Evolutionary conservation across 73 alveolate genomes (phyloP), one percentile per base, ranked within the genome.

Genomic region (Blepharisma stoltei): DNA sequence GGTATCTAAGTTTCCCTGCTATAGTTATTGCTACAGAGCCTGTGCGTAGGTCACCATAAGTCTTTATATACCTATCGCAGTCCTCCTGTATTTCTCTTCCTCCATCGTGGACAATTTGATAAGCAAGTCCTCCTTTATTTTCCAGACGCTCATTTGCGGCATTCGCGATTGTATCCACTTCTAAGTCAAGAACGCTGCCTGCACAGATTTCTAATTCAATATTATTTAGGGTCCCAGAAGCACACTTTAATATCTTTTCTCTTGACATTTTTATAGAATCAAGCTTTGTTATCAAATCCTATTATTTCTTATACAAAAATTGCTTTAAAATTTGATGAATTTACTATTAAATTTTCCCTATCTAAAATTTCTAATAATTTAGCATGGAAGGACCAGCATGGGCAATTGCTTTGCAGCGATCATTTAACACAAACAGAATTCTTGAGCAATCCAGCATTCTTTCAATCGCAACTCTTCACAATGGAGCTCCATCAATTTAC

Each of bases 111-210:
- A 79, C 82, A 48, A 94, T 92, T 46, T 93, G 96, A 55, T 86
- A 88, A 46, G 96, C 98, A 25, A 94, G 78, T 9, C 95, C 95
- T 54, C 93, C 93, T n/a, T 88, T 88, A 73, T 85, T 90, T 25
- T 66, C 38, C 25, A 88, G 71, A 18, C 66, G 84, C 0, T 81
- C 68, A 67, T 93, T 93, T 32, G 97, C 97, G 0, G 98, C 98
- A 78, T 93, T 93, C 14, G 87, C 97, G 25, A 93, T 91, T 8
- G 70, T 54, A 2, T 71, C 78, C 9, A 70, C 70, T n/a, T 68
- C 9, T 6, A 50, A 20, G 23, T 78, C 84, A 2, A 46, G 14
- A 44, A 78, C 55, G 44, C 71, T 46, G 7, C 86, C 86, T 8
- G 14, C 1, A 0, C 25, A 20, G 5, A 69, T 37, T 38, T 69